Evolutionary conservation across 192 early-diverging fungal genomes (phyloP).

Genomic region (Tieghemiomyces parasiticus): DNA sequence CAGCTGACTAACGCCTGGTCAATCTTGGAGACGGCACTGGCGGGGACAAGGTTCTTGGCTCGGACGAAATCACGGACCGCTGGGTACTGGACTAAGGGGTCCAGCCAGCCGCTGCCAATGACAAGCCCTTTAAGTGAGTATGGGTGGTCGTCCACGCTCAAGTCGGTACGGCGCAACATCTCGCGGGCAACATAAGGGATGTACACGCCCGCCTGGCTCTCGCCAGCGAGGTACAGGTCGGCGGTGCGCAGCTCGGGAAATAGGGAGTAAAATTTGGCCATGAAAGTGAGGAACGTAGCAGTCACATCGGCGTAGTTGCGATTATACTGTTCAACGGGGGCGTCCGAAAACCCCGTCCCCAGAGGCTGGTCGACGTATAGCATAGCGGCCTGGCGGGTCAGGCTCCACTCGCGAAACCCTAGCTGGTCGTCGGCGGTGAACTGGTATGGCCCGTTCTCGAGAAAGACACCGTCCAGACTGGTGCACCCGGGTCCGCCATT

Average conservation of each 20-base stretch:
- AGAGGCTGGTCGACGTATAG: conserved; percentile 50
- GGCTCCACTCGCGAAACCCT: conserved; percentile 18
- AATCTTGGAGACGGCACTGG: not conserved
- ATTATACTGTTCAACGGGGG: conserved; percentile 12
- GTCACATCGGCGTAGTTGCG: conserved; percentile 25
- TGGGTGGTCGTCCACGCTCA: conserved; percentile 10
- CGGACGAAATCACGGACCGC: not conserved
- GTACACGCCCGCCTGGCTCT: conserved; percentile 59
- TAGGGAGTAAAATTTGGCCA: conserved; percentile 35
- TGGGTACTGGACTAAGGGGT: conserved; percentile 25
- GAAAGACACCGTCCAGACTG: conserved; percentile 46
- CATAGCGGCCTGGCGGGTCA: conserved; percentile 30
- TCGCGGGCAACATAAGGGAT: conserved; percentile 49
- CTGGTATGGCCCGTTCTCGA: conserved; percentile 49
- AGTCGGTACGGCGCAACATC: conserved; percentile 26
- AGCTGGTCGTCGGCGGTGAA: conserved; percentile 22
- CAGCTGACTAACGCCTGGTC: not conserved
- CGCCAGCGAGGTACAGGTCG: conserved; percentile 52
- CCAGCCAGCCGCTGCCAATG: conserved; percentile 68
- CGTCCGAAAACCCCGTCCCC: conserved; percentile 38
- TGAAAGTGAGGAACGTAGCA: conserved; percentile 29
- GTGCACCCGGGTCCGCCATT: conserved; percentile 47
- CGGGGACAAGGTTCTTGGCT: conserved; percentile 1
- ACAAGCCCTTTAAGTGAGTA: conserved; percentile 31
- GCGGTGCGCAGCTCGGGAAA: conserved; percentile 31